These are phyloP conservation scores for Parastagonospora avenae DNA, from an alignment of 2,329 filamentous ascomycete species.

Conservation along the genomic window DNA sequence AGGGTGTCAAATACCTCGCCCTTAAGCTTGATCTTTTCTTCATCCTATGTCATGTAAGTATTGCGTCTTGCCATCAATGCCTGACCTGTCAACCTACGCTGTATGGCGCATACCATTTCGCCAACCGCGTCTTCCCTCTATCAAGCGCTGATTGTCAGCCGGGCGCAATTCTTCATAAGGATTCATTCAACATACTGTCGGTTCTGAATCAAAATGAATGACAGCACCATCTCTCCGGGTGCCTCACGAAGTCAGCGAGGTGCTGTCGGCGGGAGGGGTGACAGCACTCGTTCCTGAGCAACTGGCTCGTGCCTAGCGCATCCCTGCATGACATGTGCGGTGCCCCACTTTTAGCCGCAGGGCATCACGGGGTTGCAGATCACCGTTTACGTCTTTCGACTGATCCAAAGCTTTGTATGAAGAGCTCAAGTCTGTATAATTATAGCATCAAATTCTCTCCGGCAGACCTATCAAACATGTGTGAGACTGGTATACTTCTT, in stretches of 20 bases:
- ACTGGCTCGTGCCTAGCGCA: conserved; percentile 8
- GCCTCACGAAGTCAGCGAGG: neutral
- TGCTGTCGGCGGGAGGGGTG: neutral
- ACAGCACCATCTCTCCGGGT: conserved; percentile 65
- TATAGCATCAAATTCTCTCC: too few relatives aligned
- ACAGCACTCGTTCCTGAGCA: conserved; percentile 1
- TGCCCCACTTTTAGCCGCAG: conserved; percentile 18
- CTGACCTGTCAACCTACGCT: conserved; percentile 59
- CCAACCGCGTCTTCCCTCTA: conserved; percentile 96
- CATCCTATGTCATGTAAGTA: conserved; percentile 63
- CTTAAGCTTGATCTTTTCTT: conserved; percentile 98
- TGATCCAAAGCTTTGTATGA: too few relatives aligned
- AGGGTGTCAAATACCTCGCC: conserved; percentile 71
- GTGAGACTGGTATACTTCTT: too few relatives aligned
- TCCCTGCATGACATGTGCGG: conserved; percentile 11
- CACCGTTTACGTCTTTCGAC: too few relatives aligned
- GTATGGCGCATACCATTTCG: conserved; percentile 99
- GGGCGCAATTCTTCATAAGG: neutral
- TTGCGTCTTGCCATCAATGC: neutral
- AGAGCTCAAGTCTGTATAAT: too few relatives aligned
- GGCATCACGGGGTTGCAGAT: too few relatives aligned
- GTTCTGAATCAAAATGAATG: conserved; percentile 89
- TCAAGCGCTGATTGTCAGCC: conserved; percentile 9
- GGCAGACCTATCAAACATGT: too few relatives aligned
- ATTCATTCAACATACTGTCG: conserved; percentile 66